Evolutionary conservation across 2,329 filamentous ascomycete species (phyloP).

Genomic region (Trichoderma semiorbis): DNA sequence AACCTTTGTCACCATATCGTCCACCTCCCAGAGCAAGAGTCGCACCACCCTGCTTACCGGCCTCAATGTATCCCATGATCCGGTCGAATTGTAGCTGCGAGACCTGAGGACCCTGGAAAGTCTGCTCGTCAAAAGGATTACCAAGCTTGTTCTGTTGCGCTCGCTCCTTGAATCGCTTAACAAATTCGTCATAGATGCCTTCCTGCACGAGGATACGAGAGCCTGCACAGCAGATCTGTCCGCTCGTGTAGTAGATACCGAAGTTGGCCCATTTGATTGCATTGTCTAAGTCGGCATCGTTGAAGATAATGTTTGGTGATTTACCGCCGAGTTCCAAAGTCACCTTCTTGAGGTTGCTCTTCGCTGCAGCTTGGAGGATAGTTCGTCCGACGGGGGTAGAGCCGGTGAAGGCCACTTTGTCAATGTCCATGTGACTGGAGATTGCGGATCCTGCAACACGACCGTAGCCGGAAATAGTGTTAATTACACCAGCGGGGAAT

Average conservation of each 20-base stretch:
- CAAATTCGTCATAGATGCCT: constrained; percentile 29
- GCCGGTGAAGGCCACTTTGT: constrained; percentile 7
- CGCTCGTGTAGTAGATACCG: constrained; percentile 45
- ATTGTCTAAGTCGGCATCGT: constrained; percentile 1
- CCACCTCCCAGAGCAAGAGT: constrained; percentile 65
- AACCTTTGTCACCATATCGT: constrained; percentile 46
- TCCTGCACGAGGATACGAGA: constrained; percentile 38
- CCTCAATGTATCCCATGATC: constrained; percentile 34
- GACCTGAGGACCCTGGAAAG: constrained; percentile 45
- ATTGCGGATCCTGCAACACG: not conserved
- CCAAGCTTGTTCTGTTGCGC: constrained; percentile 29
- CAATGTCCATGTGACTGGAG: not conserved
- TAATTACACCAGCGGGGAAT: not conserved
- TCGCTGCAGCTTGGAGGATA: constrained; percentile 70
- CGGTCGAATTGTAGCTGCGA: constrained; percentile 57
- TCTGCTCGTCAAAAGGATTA: constrained; percentile 17
- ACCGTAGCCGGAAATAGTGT: not conserved
- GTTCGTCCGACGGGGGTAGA: not conserved
- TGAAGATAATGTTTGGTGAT: not conserved
- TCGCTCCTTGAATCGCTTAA: constrained; percentile 40
- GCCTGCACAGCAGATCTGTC: constrained; percentile 63
- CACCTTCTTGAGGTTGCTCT: constrained; percentile 72
- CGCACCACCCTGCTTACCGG: constrained; percentile 72
- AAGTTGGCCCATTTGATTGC: not conserved
- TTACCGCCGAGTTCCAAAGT: constrained; percentile 73